These are phyloP conservation scores for Pestalotiopsis sp. DNA, from an alignment of 2,329 filamentous ascomycete genomes.

Conservation along the genomic window DNA sequence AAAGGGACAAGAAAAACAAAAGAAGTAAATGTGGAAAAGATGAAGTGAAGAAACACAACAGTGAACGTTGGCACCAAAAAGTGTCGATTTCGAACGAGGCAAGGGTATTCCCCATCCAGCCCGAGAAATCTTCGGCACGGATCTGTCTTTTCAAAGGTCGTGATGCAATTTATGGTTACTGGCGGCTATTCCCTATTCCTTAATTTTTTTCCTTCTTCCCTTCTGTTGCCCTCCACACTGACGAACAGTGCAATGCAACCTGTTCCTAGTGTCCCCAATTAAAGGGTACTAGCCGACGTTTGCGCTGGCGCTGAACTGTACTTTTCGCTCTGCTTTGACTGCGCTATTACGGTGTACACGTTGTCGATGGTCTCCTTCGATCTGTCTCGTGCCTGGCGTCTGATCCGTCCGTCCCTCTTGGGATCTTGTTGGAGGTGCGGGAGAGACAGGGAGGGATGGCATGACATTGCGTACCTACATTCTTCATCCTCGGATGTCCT, in stretches of 20 bases:
- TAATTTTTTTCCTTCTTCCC: not conserved
- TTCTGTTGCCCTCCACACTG: not conserved
- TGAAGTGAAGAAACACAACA: not conserved
- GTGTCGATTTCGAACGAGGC: not conserved
- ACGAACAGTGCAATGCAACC: not conserved
- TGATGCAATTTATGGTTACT: not conserved
- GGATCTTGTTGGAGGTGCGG: too few species aligned
- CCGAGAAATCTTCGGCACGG: not conserved
- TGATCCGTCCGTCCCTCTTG: too few species aligned
- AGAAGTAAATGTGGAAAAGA: not conserved
- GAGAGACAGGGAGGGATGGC: not conserved
- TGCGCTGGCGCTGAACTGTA: not conserved
- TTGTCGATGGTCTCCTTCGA: not conserved
- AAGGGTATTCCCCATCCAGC: not conserved
- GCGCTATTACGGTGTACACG: not conserved
- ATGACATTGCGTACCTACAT: not conserved
- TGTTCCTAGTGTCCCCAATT: not conserved
- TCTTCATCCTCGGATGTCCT: not conserved
- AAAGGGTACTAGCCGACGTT: not conserved
- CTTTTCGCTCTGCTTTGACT: not conserved
- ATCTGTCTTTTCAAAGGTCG: not conserved
- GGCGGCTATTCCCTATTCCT: not conserved
- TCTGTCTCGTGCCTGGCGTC: not conserved
- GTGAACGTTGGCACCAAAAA: not conserved
- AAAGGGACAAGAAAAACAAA: not conserved